A percentile compares a stretch with the other conserved stretches of the same genome.
These are phyloP conservation scores for Clohesyomyces aquaticus DNA, from an alignment of 495 filamentous ascomycete genomes.

Conservation along the genomic window DNA sequence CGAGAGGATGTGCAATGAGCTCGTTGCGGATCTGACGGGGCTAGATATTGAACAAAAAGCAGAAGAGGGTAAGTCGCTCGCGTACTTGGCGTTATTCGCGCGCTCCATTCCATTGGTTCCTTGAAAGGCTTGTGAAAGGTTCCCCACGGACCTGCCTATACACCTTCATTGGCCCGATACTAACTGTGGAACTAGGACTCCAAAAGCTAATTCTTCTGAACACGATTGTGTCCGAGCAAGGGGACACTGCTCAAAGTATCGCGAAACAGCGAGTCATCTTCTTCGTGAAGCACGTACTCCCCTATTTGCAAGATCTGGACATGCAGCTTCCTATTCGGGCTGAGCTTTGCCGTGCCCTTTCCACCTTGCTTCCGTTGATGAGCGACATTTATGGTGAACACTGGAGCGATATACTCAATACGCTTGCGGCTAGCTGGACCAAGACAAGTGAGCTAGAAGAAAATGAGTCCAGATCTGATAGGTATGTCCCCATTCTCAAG, in stretches of 20 bases:
- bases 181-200: no score
- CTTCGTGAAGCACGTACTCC: slow-evolving; percentile 74
- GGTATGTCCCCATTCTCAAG: neutral
- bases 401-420: slow-evolving; percentile 71
- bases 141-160: no score
- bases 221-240: slow-evolving; percentile 57
- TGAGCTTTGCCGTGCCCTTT: slow-evolving; percentile 66
- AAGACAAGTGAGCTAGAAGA: slow-evolving; percentile 10
- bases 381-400: slow-evolving; percentile 80
- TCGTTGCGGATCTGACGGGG: slow-evolving; percentile 63
- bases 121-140: no score
- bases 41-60: slow-evolving; percentile 47
- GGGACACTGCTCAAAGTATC: slow-evolving; percentile 57
- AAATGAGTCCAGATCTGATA: slow-evolving; percentile 20
- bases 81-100: no score
- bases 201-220: slow-evolving; percentile 63
- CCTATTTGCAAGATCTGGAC: slow-evolving; percentile 65
- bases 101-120: no score
- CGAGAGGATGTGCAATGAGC: slow-evolving; percentile 59
- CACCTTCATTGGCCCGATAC: no score
- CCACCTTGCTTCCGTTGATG: slow-evolving; percentile 69
- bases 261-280: slow-evolving; percentile 82
- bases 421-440: slow-evolving; percentile 49
- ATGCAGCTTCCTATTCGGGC: slow-evolving; percentile 53
- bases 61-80: slow-evolving; percentile 51